phyloP scores from a whole-genome alignment of 345 rosid species.

The Carallia pectinifolia region DNA sequence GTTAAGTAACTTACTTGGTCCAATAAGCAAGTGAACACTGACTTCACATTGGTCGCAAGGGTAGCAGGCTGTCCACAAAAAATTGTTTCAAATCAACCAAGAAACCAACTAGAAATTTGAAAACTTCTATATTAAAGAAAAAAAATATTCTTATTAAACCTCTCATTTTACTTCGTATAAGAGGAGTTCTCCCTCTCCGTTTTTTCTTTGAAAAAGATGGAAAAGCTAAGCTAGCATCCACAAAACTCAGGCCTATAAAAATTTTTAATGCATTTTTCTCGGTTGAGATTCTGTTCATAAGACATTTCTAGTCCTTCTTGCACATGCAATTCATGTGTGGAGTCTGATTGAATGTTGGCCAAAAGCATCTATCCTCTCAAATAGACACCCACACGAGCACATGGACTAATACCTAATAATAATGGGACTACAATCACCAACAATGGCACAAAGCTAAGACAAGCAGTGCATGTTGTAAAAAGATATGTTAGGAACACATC shows the following conservation, averaged over 20 bases:
- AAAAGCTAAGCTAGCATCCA: no score
- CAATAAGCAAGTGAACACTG: constrained; percentile 84
- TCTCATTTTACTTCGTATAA: not conserved
- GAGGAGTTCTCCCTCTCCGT: no score
- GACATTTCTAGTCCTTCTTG: not conserved
- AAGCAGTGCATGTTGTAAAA: no score
- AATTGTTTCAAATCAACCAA: constrained; percentile 17
- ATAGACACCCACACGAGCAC: not conserved
- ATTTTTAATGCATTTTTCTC: not conserved
- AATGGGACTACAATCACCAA: not conserved
- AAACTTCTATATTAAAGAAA: not conserved
- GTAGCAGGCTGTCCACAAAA: constrained; percentile 61
- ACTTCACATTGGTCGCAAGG: constrained; percentile 78
- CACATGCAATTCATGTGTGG: not conserved
- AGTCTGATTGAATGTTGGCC: not conserved
- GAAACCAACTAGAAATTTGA: not conserved
- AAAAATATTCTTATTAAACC: not conserved
- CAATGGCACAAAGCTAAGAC: no score
- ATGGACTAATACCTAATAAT: not conserved
- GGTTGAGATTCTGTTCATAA: not conserved
- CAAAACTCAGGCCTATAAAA: no score
- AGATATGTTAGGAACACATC: no score
- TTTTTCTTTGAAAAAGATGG: no score
- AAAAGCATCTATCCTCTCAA: constrained; percentile 5
- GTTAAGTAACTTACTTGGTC: constrained; percentile 67